Evolutionary conservation across 257 asterid species (phyloP).

Genomic region (Primulina eburnea): DNA sequence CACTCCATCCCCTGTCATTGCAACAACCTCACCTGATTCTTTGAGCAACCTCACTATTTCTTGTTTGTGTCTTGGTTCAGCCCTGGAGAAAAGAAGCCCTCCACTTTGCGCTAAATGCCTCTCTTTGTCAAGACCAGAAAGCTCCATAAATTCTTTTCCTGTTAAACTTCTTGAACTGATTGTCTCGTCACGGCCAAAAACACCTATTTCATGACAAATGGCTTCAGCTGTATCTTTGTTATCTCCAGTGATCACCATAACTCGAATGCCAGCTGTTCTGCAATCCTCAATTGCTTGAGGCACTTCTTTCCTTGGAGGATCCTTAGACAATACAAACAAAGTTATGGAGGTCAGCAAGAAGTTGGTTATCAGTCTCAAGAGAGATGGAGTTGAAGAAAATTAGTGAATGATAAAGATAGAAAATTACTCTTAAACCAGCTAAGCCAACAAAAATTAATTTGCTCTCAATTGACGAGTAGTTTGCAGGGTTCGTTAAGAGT

Average conservation of each 20-base stretch:
- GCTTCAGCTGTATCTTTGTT: slow-evolving; percentile 96
- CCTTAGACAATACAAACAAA: slow-evolving; percentile 42
- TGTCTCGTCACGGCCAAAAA: slow-evolving; percentile 74
- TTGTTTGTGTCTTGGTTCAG: slow-evolving; percentile 98
- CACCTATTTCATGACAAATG: slow-evolving; percentile 93
- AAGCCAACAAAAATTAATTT: slow-evolving; percentile 78
- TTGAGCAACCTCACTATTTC: slow-evolving; percentile 96
- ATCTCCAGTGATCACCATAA: slow-evolving; percentile 98
- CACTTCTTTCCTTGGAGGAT: slow-evolving; percentile 98
- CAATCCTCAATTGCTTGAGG: slow-evolving; percentile 92
- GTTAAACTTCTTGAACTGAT: slow-evolving; percentile 76
- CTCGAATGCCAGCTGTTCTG: slow-evolving; percentile 95
- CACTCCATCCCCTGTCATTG: slow-evolving; percentile 99
- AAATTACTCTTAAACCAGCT: slow-evolving; percentile 92
- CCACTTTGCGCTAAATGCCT: slow-evolving; percentile 64
- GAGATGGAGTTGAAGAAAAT: not conserved
- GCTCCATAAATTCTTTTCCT: slow-evolving; percentile 86
- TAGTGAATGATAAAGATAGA: slow-evolving; percentile 10
- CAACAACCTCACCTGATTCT: slow-evolving; percentile 96
- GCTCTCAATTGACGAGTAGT: slow-evolving; percentile 87
- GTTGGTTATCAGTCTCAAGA: not conserved
- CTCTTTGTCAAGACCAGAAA: slow-evolving; percentile 46
- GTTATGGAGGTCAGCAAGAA: slow-evolving; percentile 5
- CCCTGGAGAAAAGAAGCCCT: slow-evolving; percentile 97
- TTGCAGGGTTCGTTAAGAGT: slow-evolving; percentile 76